Evolutionary conservation across 768 basidiomycete species (phyloP).

Genomic region (Leucogyrophana mollusca): DNA sequence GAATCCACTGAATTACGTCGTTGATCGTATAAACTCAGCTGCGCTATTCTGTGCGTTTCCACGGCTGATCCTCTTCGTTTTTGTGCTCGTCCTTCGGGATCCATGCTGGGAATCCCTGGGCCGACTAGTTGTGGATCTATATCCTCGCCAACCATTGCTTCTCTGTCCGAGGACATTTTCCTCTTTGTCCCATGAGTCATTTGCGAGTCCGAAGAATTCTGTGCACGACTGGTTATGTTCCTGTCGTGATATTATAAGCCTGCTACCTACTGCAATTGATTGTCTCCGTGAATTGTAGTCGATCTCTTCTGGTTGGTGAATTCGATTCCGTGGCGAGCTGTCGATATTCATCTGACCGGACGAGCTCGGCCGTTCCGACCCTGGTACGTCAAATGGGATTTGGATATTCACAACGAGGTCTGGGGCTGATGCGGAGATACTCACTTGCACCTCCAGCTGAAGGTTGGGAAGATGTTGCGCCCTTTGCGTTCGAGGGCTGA

Average conservation of each 20-base stretch:
- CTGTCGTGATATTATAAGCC: not conserved
- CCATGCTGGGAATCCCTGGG: slow-evolving; percentile 62
- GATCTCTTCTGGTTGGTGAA: slow-evolving; percentile 47
- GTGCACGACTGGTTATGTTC: slow-evolving; percentile 5
- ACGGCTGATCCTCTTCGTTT: slow-evolving; percentile 85
- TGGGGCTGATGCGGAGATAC: slow-evolving; percentile 5
- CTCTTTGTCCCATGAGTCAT: slow-evolving; percentile 69
- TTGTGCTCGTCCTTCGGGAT: slow-evolving; percentile 65
- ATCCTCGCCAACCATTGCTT: slow-evolving; percentile 54
- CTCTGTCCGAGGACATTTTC: slow-evolving; percentile 76
- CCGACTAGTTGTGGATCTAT: slow-evolving; percentile 66
- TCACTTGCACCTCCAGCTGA: slow-evolving; percentile 17
- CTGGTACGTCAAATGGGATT: slow-evolving; percentile 17
- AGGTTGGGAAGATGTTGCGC: slow-evolving; percentile 19
- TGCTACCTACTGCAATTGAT: slow-evolving; percentile 60
- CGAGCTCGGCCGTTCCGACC: slow-evolving; percentile 29
- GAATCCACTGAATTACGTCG: slow-evolving; percentile 77
- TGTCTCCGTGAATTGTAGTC: slow-evolving; percentile 73
- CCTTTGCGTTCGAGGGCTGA: slow-evolving; percentile 14
- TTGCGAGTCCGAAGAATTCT: slow-evolving; percentile 39
- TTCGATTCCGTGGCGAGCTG: slow-evolving; percentile 24
- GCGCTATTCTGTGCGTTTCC: slow-evolving; percentile 74
- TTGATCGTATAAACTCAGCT: slow-evolving; percentile 69
- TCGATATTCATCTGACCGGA: slow-evolving; percentile 41
- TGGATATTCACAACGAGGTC: not conserved